Evolutionary conservation across 345 rosid species (phyloP).

Genomic region (Angophora floribunda): DNA sequence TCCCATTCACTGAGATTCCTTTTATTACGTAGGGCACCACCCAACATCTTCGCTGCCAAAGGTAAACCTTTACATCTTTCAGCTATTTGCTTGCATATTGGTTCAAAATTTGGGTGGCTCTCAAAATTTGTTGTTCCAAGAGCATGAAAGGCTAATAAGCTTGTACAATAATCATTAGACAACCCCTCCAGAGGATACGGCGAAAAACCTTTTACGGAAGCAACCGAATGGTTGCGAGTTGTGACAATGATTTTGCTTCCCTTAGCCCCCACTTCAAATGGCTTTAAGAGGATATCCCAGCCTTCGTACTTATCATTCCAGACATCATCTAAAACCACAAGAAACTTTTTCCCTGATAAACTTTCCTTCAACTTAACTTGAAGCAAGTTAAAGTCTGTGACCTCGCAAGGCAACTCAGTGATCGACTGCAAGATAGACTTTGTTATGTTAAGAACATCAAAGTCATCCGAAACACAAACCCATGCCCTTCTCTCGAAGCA

Average conservation of each 20-base stretch:
- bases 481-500: background rate
- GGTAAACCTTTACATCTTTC: background rate
- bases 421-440: background rate
- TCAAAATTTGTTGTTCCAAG: background rate
- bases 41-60: background rate
- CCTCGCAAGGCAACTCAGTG: fast-evolving
- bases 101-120: background rate
- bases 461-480: background rate
- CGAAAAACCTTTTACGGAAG: background rate
- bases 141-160: background rate
- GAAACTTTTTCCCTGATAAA: background rate
- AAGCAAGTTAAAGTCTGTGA: fast-evolving
- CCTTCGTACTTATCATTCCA: background rate
- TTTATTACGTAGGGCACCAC: background rate
- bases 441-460: background rate
- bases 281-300: background rate
- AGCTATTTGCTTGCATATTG: background rate
- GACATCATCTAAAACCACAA: background rate
- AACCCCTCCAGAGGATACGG: background rate
- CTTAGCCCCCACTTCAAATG: background rate
- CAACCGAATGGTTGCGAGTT: background rate
- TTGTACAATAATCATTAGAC: background rate
- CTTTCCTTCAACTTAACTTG: background rate
- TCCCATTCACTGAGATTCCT: fast-evolving
- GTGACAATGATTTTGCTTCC: background rate